Evolutionary conservation across 2,329 filamentous ascomycete genomes (phyloP).

Genomic region (Cordyceps fumosorosea): DNA sequence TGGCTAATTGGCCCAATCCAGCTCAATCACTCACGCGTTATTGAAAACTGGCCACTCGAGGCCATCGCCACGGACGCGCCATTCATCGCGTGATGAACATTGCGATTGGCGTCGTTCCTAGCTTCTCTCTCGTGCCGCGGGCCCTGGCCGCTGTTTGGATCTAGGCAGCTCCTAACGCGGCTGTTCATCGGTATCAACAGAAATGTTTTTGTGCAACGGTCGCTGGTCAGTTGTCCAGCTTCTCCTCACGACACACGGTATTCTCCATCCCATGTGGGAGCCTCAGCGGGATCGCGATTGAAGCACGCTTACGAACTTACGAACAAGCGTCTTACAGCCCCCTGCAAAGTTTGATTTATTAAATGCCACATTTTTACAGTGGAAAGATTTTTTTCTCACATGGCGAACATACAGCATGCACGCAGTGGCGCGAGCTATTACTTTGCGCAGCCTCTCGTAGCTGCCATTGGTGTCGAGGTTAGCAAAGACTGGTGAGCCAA

Average conservation of each 20-base stretch:
- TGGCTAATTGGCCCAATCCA: background rate
- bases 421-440: background rate
- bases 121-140: background rate
- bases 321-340: background rate
- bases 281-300: background rate
- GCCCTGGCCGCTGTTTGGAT: background rate
- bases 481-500: background rate
- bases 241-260: background rate
- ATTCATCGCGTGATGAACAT: background rate
- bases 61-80: background rate
- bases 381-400: background rate
- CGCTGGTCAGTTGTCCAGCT: background rate
- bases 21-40: background rate
- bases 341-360: background rate
- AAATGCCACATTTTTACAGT: background rate
- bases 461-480: background rate
- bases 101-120: background rate
- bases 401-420: background rate
- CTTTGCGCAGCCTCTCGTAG: conserved; percentile 2
- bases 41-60: background rate
- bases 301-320: background rate
- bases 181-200: background rate
- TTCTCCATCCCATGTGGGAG: background rate
- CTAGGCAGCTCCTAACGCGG: background rate
- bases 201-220: background rate